Evolutionary conservation across 768 basidiomycete genomes (phyloP), one percentile per base, ranked within the genome.

Genomic region (Kwoniella heveanensis): DNA sequence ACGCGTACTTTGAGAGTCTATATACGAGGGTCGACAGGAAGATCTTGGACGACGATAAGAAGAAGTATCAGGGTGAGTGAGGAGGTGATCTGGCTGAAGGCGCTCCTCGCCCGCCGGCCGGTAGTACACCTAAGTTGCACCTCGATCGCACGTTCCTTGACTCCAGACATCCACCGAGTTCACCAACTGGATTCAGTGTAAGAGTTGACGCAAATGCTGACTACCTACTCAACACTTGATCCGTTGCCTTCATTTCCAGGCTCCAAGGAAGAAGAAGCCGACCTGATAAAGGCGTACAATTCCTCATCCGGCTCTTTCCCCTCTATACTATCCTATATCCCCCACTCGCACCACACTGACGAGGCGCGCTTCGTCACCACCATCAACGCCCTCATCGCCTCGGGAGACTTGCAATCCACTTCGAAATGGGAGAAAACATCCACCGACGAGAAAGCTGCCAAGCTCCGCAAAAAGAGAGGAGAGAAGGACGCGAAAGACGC

Each of bases 11-110:
- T 71, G 89, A 89, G 77, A 88, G 88, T 60, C 81, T 96, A 68
- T 96, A 92, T 68, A 90, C 94, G 64, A 85, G 87, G 57, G 90
- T 95, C 25, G 94, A 92, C 60, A 85, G 88, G 65, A 88, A 86
- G 64, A 89, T 87, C 78, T 83, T 99, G 57, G 92, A 97, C 68
- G 91, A 96, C 78, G 87, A 95, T 86, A 95, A 91, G 85, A 87
- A 87, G 70, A 88, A 87, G 72, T 99, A 99, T 80, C 93, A 98
- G 84, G 92, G 96, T 89, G 62, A 58, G 80, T 32, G 13, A n/a
- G n/a, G n/a, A n/a, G n/a, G n/a, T n/a, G n/a, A n/a, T n/a, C n/a
- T n/a, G n/a, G n/a, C n/a, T n/a, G n/a, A n/a, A n/a, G n/a, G n/a
- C n/a, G n/a, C n/a, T n/a, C n/a, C n/a, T n/a, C n/a, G n/a, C n/a